These are phyloP conservation scores for Trichoderma atroviride DNA, from an alignment of 2,329 filamentous ascomycete species.

Conservation along the genomic window DNA sequence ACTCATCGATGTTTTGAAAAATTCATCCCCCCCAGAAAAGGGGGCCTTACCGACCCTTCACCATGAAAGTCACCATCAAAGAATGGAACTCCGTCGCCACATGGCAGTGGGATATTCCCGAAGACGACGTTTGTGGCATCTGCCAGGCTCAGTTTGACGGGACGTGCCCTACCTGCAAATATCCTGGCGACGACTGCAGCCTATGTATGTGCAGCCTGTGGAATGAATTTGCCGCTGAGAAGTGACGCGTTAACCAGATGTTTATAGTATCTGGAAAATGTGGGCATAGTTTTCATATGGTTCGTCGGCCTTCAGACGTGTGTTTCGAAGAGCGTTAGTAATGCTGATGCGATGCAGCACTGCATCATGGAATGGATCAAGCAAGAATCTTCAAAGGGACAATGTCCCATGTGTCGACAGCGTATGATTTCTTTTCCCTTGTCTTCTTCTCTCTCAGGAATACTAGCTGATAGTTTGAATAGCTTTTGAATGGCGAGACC, in stretches of 20 bases:
- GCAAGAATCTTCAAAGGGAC: conserved; percentile 87
- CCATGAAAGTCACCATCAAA: conserved; percentile 94
- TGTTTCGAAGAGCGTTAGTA: not conserved
- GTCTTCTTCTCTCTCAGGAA: not conserved
- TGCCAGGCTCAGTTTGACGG: conserved; percentile 98
- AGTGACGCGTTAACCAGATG: not conserved
- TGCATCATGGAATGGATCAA: conserved; percentile 96
- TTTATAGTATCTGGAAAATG: conserved; percentile 86
- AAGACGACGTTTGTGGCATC: conserved; percentile 97
- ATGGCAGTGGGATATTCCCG: conserved; percentile 97
- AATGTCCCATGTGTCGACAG: conserved; percentile 98
- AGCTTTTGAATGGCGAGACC: conserved; percentile 49
- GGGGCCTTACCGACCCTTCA: not conserved
- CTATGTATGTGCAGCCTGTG: conserved; percentile 63
- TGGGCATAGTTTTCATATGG: conserved; percentile 97
- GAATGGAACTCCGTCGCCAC: conserved; percentile 93
- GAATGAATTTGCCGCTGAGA: not conserved
- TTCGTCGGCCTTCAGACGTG: conserved; percentile 44
- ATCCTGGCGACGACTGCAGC: conserved; percentile 92
- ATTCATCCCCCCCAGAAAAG: not conserved
- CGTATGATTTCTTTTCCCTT: conserved; percentile 55
- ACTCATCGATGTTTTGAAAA: not conserved
- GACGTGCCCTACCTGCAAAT: conserved; percentile 97
- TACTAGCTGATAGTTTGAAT: not conserved
- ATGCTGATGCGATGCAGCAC: conserved; percentile 60